Base-by-base conservation (phyloP, 2,329 filamentous ascomycete genomes). In the Xylaria sp. region DNA sequence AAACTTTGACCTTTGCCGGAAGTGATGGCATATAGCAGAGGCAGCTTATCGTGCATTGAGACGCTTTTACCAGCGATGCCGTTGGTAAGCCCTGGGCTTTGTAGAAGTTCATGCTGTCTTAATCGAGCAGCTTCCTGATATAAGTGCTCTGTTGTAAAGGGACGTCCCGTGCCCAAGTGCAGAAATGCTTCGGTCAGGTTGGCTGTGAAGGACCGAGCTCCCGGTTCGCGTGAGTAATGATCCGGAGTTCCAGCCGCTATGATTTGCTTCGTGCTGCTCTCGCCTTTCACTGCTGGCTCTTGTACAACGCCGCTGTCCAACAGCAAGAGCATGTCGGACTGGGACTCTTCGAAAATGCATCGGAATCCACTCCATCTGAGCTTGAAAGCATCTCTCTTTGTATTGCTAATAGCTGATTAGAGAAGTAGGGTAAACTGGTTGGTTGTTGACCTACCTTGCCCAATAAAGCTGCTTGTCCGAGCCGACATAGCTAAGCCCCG, bases 321-420 rank as follows among this genome's bases (percentile, higher is more conserved):
- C 13, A 91, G 79, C 5, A 91, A 80, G 15, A 91, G 82, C 44
- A 91, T 87, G 76, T 91, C 89, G 3, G 88, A 89, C 69, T 86
- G 85, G 1, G 87, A 85, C 76, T 91, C 88, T 71, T 91, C 88
- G 60, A 91, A 84, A 18, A 90, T 79, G 75, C 86, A 89, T 65
- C 87, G 85, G 1, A 91, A 83, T n/a, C 86, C 86, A 72, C 87
- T 85, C 89, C 89, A 91, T 74, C 87, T 90, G 34, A 91, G 80
- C 77, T 85, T 89, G 39, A 87, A 82, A n/a, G 88, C 84, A 75
- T 89, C 86, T 70, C 87, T 85, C 56, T 84, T 83, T 54, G 84
- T 71, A 78, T 88, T 88, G 80, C 89, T 91, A 77, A 61, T 56
- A 73, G 54, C 44, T 66, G 72, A 76, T 86, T 77, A 86, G 82